A percentile compares a stretch with the other conserved stretches of the same genome.
Conservation (phyloP, 495 filamentous ascomycete genomes). For the Neurospora sp. region DNA sequence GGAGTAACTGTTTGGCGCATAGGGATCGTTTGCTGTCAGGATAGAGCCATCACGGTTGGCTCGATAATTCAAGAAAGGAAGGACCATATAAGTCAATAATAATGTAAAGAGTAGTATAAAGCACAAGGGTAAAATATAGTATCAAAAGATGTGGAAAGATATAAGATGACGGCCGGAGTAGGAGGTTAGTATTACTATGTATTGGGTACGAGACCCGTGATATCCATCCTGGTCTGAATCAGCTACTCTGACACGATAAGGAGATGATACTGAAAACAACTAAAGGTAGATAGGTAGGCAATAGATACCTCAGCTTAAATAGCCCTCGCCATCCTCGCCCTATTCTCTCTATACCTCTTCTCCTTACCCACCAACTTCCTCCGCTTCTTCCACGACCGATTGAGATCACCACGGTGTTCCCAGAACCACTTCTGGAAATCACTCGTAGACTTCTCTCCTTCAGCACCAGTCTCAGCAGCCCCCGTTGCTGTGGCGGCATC, state of each 20-base stretch:
- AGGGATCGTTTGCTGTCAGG: neutral
- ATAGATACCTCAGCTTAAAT: slow-evolving; percentile 16
- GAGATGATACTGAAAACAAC: neutral
- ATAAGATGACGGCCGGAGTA: no score
- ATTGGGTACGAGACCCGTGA: neutral
- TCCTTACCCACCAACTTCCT: slow-evolving; percentile 74
- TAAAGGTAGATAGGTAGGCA: neutral
- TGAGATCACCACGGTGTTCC: slow-evolving; percentile 80
- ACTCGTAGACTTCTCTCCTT: no score
- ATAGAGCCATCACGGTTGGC: neutral
- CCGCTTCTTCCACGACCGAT: slow-evolving; percentile 82
- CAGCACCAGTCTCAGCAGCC: no score
- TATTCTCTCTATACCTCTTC: slow-evolving; percentile 78
- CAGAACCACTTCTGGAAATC: slow-evolving; percentile 86
- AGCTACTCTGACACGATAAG: no score
- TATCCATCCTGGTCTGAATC: no score
- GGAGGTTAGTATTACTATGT: no score
- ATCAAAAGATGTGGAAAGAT: no score
- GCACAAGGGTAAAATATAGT: neutral
- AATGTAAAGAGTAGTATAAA: neutral
- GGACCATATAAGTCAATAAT: neutral
- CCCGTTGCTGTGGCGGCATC: slow-evolving; percentile 8
- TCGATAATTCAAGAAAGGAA: neutral
- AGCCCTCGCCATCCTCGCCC: slow-evolving; percentile 42
- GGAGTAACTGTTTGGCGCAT: neutral